Evolutionary conservation across 2,329 filamentous ascomycete genomes (phyloP).

Genomic region (Penicillium sp.): DNA sequence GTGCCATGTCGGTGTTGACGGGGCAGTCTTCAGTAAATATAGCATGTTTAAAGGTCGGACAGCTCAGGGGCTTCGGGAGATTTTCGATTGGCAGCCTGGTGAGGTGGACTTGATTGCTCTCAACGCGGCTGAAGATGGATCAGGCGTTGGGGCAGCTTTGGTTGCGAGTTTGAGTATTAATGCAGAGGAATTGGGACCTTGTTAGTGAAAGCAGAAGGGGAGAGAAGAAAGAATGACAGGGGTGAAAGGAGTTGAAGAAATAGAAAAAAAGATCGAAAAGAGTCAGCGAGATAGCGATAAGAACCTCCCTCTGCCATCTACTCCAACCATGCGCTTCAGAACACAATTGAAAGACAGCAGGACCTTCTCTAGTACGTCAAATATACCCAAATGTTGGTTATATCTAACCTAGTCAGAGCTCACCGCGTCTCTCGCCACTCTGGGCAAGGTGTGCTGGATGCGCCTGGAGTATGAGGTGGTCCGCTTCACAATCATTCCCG

Average conservation of each 20-base stretch:
- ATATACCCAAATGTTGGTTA: not conserved
- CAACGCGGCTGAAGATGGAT: slow-evolving; percentile 83
- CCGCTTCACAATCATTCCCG: slow-evolving; percentile 93
- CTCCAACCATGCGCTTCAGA: slow-evolving; percentile 35
- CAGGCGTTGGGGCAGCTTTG: slow-evolving; percentile 84
- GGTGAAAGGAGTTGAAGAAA: not conserved
- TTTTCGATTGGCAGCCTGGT: slow-evolving; percentile 81
- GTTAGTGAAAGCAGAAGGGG: not conserved
- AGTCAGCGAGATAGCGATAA: slow-evolving; percentile 9
- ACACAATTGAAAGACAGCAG: slow-evolving; percentile 32
- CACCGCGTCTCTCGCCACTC: slow-evolving; percentile 62
- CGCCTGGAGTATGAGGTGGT: slow-evolving; percentile 83
- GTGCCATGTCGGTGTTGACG: slow-evolving; percentile 92
- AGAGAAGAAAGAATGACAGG: not conserved
- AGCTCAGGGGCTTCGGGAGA: slow-evolving; percentile 60
- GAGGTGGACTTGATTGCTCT: slow-evolving; percentile 80
- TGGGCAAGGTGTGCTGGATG: slow-evolving; percentile 86
- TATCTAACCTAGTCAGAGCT: slow-evolving; percentile 47
- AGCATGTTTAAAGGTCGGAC: slow-evolving; percentile 38
- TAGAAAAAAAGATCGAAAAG: not conserved
- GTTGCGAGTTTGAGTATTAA: slow-evolving; percentile 66
- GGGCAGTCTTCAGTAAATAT: slow-evolving; percentile 84
- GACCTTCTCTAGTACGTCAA: slow-evolving; percentile 20
- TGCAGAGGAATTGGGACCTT: not conserved
- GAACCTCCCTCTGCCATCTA: slow-evolving; percentile 5